These are phyloP conservation scores for Lichtheimia hyalospora DNA, from an alignment of 371 early-diverging fungal species.

Conservation along the genomic window DNA sequence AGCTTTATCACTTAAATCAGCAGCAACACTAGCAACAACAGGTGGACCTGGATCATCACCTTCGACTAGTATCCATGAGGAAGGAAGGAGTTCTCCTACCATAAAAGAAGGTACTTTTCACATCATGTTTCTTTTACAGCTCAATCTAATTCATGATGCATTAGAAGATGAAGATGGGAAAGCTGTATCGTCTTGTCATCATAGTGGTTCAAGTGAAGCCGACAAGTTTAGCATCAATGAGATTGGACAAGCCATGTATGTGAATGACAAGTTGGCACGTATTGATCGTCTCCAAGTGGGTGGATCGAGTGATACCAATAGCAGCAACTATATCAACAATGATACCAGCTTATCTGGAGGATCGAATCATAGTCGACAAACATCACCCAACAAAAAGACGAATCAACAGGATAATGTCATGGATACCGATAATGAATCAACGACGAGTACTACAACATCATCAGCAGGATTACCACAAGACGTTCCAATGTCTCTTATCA, in stretches of 20 bases:
- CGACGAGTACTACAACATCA: neutral
- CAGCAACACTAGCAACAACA: neutral
- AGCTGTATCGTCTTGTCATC: slow-evolving; percentile 27
- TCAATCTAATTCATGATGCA: neutral
- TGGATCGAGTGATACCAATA: neutral
- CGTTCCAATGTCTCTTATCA: slow-evolving; percentile 24
- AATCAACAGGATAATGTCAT: neutral
- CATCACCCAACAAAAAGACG: neutral
- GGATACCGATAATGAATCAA: slow-evolving; percentile 13
- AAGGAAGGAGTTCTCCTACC: neutral
- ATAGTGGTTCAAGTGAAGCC: slow-evolving; percentile 9
- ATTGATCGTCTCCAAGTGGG: slow-evolving; percentile 27
- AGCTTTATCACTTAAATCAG: slow-evolving; percentile 5
- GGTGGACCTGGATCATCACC: neutral
- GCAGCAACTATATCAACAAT: neutral
- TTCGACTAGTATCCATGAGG: too few species aligned
- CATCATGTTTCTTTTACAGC: neutral
- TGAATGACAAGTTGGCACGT: slow-evolving; percentile 29
- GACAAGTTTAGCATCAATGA: slow-evolving; percentile 41
- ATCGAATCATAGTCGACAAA: neutral
- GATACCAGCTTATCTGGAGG: neutral
- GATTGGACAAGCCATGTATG: slow-evolving; percentile 46
- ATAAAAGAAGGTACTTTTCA: neutral
- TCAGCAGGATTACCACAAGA: slow-evolving; percentile 9
- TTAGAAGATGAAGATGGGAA: slow-evolving; percentile 6